Base-by-base conservation (phyloP, 805 yeast species). In the Brettanomyces anomalus region DNA sequence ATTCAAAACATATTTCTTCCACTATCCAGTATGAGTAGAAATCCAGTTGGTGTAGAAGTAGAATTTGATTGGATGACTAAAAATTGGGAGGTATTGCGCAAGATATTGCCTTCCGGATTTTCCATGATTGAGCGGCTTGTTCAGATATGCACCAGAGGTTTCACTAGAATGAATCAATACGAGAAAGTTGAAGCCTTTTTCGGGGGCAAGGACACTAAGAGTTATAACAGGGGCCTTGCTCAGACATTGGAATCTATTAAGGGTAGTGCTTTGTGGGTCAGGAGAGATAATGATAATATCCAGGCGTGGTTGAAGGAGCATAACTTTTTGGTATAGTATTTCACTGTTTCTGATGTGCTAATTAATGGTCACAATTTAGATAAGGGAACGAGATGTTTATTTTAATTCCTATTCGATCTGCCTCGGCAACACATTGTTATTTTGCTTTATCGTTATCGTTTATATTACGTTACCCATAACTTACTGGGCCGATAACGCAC, bases 61-160 rank as follows among this genome's bases (percentile, higher is more conserved):
- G 64, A 81, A 50, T 89, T 89, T 86, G 43, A 55, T 15, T 90
- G 96, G 95, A 56, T 78, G 52, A 55, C 62, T 15, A 54, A 46
- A 13, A 80, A 89, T 63, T 90, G 94, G 90, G 86, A 77, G 44
- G 72, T 67, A 37, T 57, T 90, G 46, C 64, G 65, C 52, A 71
- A 76, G 59, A 67, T 72, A 54, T 72, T 87, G 58, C 96, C 97
- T 41, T 85, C 95, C 14, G 82, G 86, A 11, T 72, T 82, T 49
- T 72, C 87, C 19, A 77, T 88, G 85, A 70, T 90, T 53, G 83
- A 90, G 17, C 69, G 81, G 17, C 79, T 93, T 45, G 83, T 90
- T 33, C 68, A 71, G 26, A 49, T 82, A 31, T 65, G 80, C 39
- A 72, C 85, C 36, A 65, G 50, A 44, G 64, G 58, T 35, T 67